Conservation (phyloP, 1,284 basidiomycete genomes). For the Ganoderma lucidum region DNA sequence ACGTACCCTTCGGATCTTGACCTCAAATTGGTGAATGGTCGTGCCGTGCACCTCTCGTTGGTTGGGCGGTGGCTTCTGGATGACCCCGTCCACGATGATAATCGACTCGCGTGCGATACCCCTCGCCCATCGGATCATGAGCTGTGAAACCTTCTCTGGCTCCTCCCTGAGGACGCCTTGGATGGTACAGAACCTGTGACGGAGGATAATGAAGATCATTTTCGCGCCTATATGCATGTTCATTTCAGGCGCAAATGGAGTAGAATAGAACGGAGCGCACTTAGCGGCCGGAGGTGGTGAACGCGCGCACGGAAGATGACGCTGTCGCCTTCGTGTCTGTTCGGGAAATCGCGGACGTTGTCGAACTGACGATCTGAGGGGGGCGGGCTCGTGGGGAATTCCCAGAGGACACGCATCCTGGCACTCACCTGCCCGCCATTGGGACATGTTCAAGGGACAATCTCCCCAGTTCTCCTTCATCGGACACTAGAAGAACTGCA, state of each 20-base stretch:
- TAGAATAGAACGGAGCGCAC: conserved; percentile 37
- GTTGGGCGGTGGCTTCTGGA: conserved; percentile 51
- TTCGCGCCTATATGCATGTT: conserved; percentile 46
- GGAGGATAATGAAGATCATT: conserved; percentile 71
- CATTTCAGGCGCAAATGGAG: conserved; percentile 1
- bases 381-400: conserved; percentile 21
- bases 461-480: conserved; percentile 71
- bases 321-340: conserved; percentile 52
- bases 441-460: conserved; percentile 57
- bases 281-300: conserved; percentile 67
- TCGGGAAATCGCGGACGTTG: conserved; percentile 33
- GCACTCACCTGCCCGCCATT: conserved; percentile 27
- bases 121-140: conserved; percentile 75
- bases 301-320: conserved; percentile 69
- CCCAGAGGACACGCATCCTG: background rate
- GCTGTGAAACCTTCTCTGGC: conserved; percentile 63
- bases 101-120: conserved; percentile 66
- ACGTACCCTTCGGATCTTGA: conserved; percentile 63
- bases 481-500: conserved; percentile 51
- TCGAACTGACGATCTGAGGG: conserved; percentile 44
- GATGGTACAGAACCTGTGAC: conserved; percentile 67
- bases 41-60: conserved; percentile 58
- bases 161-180: conserved; percentile 70
- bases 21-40: conserved; percentile 65
- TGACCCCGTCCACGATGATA: conserved; percentile 65